Conservation (phyloP, 495 filamentous ascomycete species). For the Aspergillus cristatus region DNA sequence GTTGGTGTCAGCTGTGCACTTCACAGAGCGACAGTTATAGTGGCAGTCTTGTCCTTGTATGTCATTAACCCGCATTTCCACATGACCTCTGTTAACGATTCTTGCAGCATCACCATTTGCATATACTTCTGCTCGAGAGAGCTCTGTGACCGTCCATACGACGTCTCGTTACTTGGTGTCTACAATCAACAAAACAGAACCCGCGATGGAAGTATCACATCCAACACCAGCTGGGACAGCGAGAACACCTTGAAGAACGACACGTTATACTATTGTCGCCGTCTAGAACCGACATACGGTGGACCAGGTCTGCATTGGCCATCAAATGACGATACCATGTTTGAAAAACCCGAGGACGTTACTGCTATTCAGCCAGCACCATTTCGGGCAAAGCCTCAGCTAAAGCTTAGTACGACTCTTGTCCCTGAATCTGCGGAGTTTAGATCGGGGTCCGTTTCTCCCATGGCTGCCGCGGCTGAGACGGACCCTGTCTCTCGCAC, state of each 20-base stretch:
- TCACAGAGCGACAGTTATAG: constrained; percentile 27
- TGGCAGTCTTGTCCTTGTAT: constrained; percentile 31
- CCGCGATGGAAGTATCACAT: constrained; percentile 28
- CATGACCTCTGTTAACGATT: constrained; percentile 2
- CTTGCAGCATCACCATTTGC: constrained; percentile 26
- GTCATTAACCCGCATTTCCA: constrained; percentile 1
- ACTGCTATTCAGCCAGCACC: constrained; percentile 29
- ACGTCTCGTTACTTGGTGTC: constrained; percentile 32
- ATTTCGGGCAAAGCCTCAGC: constrained; percentile 22
- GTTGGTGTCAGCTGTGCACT: constrained; percentile 34
- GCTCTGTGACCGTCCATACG: constrained; percentile 34
- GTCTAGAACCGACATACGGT: constrained; percentile 25
- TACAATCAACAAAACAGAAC: constrained; percentile 16
- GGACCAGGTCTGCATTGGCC: constrained; percentile 21
- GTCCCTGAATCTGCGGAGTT: constrained; percentile 21
- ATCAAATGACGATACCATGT: constrained; percentile 16
- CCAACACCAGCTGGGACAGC: constrained; percentile 31
- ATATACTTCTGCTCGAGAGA: constrained; percentile 33
- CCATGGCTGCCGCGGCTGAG: constrained; percentile 11
- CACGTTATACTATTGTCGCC: constrained; percentile 31
- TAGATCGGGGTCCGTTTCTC: constrained; percentile 20
- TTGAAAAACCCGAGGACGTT: constrained; percentile 21
- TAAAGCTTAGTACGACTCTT: constrained; percentile 21
- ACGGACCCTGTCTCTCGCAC: constrained; percentile 24
- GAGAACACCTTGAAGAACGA: constrained; percentile 35